Conservation (phyloP, 768 basidiomycete species). For the Naganishia vishniacii region DNA sequence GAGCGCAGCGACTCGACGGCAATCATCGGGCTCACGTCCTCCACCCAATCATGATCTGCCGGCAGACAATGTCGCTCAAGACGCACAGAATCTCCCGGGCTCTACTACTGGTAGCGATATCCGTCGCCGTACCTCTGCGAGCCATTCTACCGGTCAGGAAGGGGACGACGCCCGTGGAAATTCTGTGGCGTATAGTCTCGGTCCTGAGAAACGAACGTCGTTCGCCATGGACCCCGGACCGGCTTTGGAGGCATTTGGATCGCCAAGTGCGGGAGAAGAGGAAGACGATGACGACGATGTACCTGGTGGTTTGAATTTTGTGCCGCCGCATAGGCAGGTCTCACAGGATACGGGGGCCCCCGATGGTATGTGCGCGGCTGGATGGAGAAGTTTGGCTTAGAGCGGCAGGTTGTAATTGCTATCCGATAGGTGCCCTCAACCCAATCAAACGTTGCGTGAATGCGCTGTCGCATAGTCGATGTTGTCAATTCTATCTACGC, state of each 20-base stretch:
- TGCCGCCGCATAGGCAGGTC: slow-evolving; percentile 41
- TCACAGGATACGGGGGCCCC: slow-evolving; percentile 16
- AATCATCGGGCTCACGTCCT: slow-evolving; percentile 1
- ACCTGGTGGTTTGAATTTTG: slow-evolving; percentile 36
- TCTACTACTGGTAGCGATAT: slow-evolving; percentile 11
- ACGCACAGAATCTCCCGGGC: slow-evolving; percentile 1
- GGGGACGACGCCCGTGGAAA: not conserved
- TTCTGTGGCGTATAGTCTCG: slow-evolving; percentile 26
- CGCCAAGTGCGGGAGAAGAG: slow-evolving; percentile 26
- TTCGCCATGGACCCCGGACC: slow-evolving; percentile 44
- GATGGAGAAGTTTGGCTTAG: slow-evolving; percentile 8
- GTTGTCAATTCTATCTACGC: no score
- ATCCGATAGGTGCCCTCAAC: not conserved
- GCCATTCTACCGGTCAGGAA: not conserved
- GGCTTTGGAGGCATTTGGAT: slow-evolving; percentile 37
- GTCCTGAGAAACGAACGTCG: slow-evolving; percentile 31
- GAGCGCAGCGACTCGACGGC: not conserved
- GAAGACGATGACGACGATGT: slow-evolving; percentile 38
- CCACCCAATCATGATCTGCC: not conserved
- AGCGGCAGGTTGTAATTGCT: not conserved
- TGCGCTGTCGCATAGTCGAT: no score
- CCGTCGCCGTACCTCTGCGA: slow-evolving; percentile 2
- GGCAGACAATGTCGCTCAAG: not conserved
- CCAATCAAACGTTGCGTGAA: no score
- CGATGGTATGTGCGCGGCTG: slow-evolving; percentile 12